A percentile compares a stretch with the other conserved stretches of the same genome.
These are phyloP conservation scores for Miscanthus lutarioriparius DNA, from an alignment of 176 grass and related monocot genomes.

Conservation along the genomic window DNA sequence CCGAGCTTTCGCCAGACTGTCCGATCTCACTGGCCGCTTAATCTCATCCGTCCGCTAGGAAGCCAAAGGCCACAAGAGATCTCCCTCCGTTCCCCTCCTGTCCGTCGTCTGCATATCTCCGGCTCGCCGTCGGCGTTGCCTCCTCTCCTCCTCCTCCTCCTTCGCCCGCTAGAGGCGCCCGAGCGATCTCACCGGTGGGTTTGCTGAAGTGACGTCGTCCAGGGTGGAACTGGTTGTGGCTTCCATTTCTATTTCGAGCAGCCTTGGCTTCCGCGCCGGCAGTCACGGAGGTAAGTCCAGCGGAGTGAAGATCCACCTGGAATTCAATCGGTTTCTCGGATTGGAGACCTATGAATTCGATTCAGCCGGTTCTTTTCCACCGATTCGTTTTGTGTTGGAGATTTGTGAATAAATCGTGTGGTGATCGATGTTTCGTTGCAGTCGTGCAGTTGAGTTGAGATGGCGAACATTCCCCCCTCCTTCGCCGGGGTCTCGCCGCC, in stretches of 20 bases:
- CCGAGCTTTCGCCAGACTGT: neutral
- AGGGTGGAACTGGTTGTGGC: neutral
- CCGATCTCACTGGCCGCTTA: neutral
- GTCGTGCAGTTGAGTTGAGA: constrained; percentile 34
- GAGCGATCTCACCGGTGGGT: neutral
- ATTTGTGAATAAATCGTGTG: neutral
- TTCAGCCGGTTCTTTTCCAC: neutral
- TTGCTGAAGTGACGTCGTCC: neutral
- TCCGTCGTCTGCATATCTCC: neutral
- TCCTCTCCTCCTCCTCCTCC: neutral
- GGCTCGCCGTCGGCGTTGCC: constrained; percentile 29
- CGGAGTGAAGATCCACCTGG: neutral
- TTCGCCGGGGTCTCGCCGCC: constrained; percentile 54
- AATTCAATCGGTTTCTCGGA: neutral
- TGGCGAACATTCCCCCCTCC: constrained; percentile 67
- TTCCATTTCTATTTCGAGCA: neutral
- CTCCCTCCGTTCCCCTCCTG: neutral
- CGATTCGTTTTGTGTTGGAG: neutral
- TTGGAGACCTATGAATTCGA: neutral
- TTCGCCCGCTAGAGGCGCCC: neutral
- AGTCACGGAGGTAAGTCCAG: neutral
- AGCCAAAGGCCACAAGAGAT: neutral
- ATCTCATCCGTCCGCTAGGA: neutral
- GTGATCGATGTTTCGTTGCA: neutral
- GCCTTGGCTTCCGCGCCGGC: neutral